Percentiles rank a stretch among this genome's conserved stretches.
Conservation (phyloP, 2,329 filamentous ascomycete species). For the Colletotrichum euphorbiae region DNA sequence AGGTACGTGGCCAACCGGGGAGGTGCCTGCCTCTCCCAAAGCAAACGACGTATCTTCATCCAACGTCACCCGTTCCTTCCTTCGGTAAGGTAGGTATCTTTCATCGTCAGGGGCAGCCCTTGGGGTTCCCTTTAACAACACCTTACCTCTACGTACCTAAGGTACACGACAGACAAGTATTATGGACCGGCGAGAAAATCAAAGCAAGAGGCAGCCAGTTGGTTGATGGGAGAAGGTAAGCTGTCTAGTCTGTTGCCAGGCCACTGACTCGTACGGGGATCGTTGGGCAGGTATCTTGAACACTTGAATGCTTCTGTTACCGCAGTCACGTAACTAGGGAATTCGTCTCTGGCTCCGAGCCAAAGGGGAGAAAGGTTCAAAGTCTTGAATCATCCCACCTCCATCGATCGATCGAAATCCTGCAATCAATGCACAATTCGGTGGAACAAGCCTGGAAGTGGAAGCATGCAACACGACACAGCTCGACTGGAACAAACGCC, state of each 20-base stretch:
- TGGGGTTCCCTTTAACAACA: background rate
- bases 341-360: background rate
- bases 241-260: slow-evolving; percentile 20
- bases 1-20: slow-evolving; percentile 6
- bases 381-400: slow-evolving; percentile 18
- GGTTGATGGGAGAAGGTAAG: slow-evolving; percentile 25
- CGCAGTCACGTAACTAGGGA: slow-evolving; percentile 1
- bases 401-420: slow-evolving; percentile 36
- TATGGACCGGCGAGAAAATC: slow-evolving; percentile 13
- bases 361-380: background rate
- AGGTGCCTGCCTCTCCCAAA: slow-evolving; percentile 10
- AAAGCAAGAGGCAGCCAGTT: slow-evolving; percentile 19
- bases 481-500: background rate
- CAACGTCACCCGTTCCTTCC: slow-evolving; percentile 3
- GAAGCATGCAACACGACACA: slow-evolving; percentile 12
- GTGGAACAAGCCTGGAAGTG: slow-evolving; percentile 2
- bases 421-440: background rate
- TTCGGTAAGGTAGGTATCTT: slow-evolving; percentile 16
- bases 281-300: background rate
- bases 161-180: slow-evolving; percentile 4
- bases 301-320: background rate
- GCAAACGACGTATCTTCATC: slow-evolving; percentile 11
- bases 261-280: background rate
- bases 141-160: no score
- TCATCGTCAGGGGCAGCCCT: slow-evolving; percentile 27